Percentiles rank a stretch among this genome's conserved stretches.
phyloP scores from a whole-genome alignment of 139 green algal species.

The Chlorella sp. region DNA sequence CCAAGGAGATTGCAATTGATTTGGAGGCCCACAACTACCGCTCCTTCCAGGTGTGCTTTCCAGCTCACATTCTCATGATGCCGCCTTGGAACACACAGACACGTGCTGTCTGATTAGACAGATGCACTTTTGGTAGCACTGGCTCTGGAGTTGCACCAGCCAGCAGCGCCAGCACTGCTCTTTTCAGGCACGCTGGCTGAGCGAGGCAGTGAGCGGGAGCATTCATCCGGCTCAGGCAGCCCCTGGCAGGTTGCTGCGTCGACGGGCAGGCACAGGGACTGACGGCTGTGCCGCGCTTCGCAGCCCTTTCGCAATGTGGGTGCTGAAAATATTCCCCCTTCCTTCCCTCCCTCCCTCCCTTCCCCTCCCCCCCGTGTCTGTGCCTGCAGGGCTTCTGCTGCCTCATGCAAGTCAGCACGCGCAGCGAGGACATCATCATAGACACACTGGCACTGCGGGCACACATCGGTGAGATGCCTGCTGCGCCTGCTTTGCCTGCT shows the following conservation, averaged over 20 bases:
- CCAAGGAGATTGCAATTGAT: conserved; percentile 83
- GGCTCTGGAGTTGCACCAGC: too few relatives aligned
- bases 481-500: not conserved
- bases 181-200: too few relatives aligned
- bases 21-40: conserved; percentile 90
- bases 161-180: too few relatives aligned
- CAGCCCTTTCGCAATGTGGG: not conserved
- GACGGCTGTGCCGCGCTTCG: too few relatives aligned
- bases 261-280: too few relatives aligned
- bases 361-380: conserved; percentile 70
- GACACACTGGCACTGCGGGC: conserved; percentile 80
- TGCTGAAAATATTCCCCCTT: not conserved
- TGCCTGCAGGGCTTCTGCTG: conserved; percentile 89
- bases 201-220: too few relatives aligned
- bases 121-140: too few relatives aligned
- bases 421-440: conserved; percentile 86
- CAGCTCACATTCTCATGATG: too few relatives aligned
- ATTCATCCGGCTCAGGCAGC: too few relatives aligned
- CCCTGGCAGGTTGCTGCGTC: too few relatives aligned
- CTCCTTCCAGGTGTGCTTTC: conserved; percentile 58
- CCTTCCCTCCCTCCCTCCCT: not conserved
- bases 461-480: conserved; percentile 50
- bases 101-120: too few relatives aligned
- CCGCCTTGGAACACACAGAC: too few relatives aligned
- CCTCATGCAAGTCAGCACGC: conserved; percentile 90